Evolutionary conservation across 805 yeast species (phyloP).

Genomic region (Sporopachydermia lactativora): DNA sequence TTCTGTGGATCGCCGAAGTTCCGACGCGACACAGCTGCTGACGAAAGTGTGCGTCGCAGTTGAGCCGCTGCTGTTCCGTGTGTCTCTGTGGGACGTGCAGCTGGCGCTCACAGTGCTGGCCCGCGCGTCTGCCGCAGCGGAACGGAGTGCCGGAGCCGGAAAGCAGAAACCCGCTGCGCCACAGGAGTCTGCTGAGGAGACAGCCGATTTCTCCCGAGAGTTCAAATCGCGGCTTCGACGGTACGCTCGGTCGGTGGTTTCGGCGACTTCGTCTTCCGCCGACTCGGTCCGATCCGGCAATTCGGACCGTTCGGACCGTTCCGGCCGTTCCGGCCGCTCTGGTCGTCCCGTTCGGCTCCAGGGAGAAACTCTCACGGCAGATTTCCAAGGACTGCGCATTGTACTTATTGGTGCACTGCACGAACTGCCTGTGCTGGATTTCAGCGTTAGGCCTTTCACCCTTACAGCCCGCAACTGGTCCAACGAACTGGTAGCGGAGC

Average conservation of each 20-base stretch:
- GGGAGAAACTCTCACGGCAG: conserved; percentile 54
- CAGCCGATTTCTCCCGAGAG: conserved; percentile 44
- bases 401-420: conserved; percentile 85
- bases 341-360: conserved; percentile 32
- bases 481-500: conserved; percentile 57
- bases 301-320: too few species aligned
- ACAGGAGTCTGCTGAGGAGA: background rate
- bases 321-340: too few species aligned
- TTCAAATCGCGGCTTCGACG: conserved; percentile 44
- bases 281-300: conserved; percentile 12
- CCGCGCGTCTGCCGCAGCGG: background rate
- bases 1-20: conserved; percentile 56
- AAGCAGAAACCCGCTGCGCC: background rate
- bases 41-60: conserved; percentile 56
- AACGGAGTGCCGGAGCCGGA: conserved; percentile 7
- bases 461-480: conserved; percentile 74
- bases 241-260: conserved; percentile 54
- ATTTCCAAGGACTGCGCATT: conserved; percentile 61
- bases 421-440: conserved; percentile 77
- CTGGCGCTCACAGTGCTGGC: conserved; percentile 51
- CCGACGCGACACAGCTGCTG: conserved; percentile 40
- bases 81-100: conserved; percentile 77
- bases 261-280: conserved; percentile 30
- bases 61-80: conserved; percentile 68
- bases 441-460: conserved; percentile 57